These are phyloP conservation scores for Priceomyces carsonii DNA, from an alignment of 805 yeast genomes.

Conservation along the genomic window DNA sequence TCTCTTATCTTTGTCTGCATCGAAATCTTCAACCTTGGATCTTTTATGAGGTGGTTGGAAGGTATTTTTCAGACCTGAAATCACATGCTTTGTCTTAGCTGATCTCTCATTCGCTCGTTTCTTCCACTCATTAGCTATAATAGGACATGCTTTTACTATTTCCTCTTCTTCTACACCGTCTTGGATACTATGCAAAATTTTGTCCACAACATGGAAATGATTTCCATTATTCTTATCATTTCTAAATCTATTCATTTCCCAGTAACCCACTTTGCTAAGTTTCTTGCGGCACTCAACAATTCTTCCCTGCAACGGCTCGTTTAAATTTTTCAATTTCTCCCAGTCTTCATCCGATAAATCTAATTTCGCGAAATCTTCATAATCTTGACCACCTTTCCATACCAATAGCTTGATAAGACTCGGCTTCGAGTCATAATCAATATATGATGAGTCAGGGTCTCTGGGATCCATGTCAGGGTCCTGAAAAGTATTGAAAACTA, in stretches of 20 bases:
- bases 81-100: conserved; percentile 16
- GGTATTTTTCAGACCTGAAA: not conserved
- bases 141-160: conserved; percentile 54
- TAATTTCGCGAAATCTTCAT: conserved; percentile 68
- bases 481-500: conserved; percentile 57
- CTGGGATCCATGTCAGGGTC: conserved; percentile 67
- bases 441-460: conserved; percentile 70
- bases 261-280: conserved; percentile 53
- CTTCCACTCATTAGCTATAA: conserved; percentile 63
- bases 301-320: conserved; percentile 86
- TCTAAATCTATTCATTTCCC: conserved; percentile 87
- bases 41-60: conserved; percentile 11
- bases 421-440: conserved; percentile 82
- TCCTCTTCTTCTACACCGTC: conserved; percentile 87
- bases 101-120: conserved; percentile 48
- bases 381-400: conserved; percentile 72
- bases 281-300: conserved; percentile 82
- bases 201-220: conserved; percentile 76
- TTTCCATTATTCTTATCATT: conserved; percentile 92
- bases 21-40: conserved; percentile 9
- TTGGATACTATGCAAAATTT: conserved; percentile 78
- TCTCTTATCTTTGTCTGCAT: too few relatives aligned
- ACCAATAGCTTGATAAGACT: conserved; percentile 57
- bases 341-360: conserved; percentile 71
- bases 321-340: conserved; percentile 65